Percentiles rank a stretch among this genome's conserved stretches.
These are phyloP conservation scores for Naganishia vishniacii DNA, from an alignment of 768 basidiomycete species.

Conservation along the genomic window DNA sequence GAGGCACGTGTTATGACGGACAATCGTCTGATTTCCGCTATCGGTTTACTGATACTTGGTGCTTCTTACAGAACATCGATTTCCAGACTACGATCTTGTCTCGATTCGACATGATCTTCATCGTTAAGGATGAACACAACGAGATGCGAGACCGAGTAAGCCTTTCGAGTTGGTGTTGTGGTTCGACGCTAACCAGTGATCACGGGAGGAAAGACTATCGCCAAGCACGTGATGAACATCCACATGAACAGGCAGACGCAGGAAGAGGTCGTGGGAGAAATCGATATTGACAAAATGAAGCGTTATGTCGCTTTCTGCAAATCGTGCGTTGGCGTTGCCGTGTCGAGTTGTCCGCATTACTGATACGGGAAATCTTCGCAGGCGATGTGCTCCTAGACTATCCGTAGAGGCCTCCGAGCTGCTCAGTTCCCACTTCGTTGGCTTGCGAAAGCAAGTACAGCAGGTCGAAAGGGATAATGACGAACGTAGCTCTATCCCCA, in stretches of 20 bases:
- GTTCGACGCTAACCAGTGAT: not conserved
- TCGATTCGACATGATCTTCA: constrained; percentile 99
- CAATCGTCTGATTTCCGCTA: not conserved
- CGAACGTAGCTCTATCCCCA: constrained; percentile 94
- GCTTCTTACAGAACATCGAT: constrained; percentile 68
- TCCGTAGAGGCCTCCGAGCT: constrained; percentile 92
- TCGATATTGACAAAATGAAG: constrained; percentile 97
- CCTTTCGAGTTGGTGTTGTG: not conserved
- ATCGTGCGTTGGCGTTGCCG: too few species aligned
- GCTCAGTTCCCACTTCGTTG: constrained; percentile 91
- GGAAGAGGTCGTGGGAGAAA: constrained; percentile 74
- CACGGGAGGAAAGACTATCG: constrained; percentile 65
- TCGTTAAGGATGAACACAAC: constrained; percentile 96
- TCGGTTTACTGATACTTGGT: not conserved
- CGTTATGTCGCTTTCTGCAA: constrained; percentile 95
- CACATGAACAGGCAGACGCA: constrained; percentile 91
- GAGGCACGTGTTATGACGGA: constrained; percentile 63
- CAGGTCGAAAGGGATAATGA: constrained; percentile 95
- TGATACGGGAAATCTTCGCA: too few species aligned
- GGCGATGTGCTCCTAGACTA: constrained; percentile 92
- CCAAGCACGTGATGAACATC: constrained; percentile 95
- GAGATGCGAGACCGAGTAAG: constrained; percentile 80
- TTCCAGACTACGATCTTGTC: constrained; percentile 97
- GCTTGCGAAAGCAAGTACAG: constrained; percentile 84
- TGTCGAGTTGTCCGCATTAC: too few species aligned